Evolutionary conservation across 2,329 filamentous ascomycete genomes (phyloP).

Genomic region (Aspergillus alliaceus): DNA sequence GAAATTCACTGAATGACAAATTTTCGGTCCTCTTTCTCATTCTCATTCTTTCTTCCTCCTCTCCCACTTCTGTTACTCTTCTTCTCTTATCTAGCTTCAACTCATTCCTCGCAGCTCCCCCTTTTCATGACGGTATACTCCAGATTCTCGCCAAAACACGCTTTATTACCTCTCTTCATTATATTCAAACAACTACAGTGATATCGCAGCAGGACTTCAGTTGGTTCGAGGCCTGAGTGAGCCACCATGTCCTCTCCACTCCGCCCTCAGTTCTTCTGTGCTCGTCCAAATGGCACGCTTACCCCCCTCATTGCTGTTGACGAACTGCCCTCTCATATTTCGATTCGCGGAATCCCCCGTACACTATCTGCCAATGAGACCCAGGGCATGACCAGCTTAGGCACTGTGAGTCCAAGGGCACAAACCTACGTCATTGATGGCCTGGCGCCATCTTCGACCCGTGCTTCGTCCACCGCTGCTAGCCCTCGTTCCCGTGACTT

Average conservation of each 20-base stretch:
- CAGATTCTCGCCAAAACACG: not conserved
- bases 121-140: constrained; percentile 2
- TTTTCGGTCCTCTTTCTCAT: not conserved
- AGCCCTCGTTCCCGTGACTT: constrained; percentile 13
- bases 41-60: constrained; percentile 9
- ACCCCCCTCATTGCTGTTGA: constrained; percentile 48
- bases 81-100: constrained; percentile 10
- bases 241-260: constrained; percentile 24
- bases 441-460: not conserved
- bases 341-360: constrained; percentile 39
- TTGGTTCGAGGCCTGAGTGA: not conserved
- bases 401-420: constrained; percentile 30
- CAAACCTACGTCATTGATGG: constrained; percentile 38
- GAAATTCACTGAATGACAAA: not conserved
- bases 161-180: not conserved
- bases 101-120: not conserved
- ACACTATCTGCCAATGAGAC: constrained; percentile 37
- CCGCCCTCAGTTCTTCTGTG: constrained; percentile 44
- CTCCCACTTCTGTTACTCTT: constrained; percentile 6
- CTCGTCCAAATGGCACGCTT: constrained; percentile 41
- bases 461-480: constrained; percentile 4
- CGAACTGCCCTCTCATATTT: constrained; percentile 42
- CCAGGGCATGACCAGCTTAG: constrained; percentile 45
- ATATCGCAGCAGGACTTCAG: not conserved
- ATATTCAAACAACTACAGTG: not conserved